These are phyloP conservation scores for Colletotrichum higginsianum DNA, from an alignment of 2,329 filamentous ascomycete genomes.

Conservation along the genomic window DNA sequence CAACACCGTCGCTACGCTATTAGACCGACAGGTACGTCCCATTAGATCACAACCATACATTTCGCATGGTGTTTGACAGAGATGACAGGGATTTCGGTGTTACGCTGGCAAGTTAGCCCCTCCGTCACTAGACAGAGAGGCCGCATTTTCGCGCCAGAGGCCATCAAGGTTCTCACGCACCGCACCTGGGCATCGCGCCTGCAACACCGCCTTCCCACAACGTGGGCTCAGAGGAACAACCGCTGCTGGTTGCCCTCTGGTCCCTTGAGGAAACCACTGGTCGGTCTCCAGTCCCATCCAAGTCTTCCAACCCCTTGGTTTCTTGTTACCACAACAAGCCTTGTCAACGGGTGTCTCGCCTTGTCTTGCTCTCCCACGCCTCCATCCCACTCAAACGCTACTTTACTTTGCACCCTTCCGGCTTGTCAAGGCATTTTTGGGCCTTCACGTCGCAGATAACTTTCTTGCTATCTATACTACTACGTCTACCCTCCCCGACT, in stretches of 20 bases:
- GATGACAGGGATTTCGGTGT: constrained; percentile 37
- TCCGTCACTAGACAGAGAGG: constrained; percentile 39
- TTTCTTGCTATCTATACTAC: constrained; percentile 11
- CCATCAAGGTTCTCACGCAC: constrained; percentile 42
- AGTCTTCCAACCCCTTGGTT: background rate
- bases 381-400: constrained; percentile 14
- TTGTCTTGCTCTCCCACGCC: constrained; percentile 13
- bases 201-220: constrained; percentile 38
- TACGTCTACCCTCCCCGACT: constrained; percentile 26
- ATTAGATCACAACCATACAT: constrained; percentile 23
- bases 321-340: constrained; percentile 13
- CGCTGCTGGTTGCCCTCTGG: constrained; percentile 16
- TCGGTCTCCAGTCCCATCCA: constrained; percentile 10
- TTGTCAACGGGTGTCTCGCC: constrained; percentile 28
- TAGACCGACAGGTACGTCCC: constrained; percentile 21
- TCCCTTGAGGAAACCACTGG: constrained; percentile 13
- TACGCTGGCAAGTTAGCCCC: constrained; percentile 39
- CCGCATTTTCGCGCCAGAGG: constrained; percentile 38
- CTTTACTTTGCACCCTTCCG: constrained; percentile 4
- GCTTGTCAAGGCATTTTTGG: constrained; percentile 18
- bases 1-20: constrained; percentile 8
- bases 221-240: constrained; percentile 8
- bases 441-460: constrained; percentile 4
- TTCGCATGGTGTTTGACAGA: constrained; percentile 31
- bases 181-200: constrained; percentile 33